Percentiles rank a stretch among this genome's conserved stretches.
phyloP scores from a whole-genome alignment of 352 stramenopile species.

The Phytopythium montanum region DNA sequence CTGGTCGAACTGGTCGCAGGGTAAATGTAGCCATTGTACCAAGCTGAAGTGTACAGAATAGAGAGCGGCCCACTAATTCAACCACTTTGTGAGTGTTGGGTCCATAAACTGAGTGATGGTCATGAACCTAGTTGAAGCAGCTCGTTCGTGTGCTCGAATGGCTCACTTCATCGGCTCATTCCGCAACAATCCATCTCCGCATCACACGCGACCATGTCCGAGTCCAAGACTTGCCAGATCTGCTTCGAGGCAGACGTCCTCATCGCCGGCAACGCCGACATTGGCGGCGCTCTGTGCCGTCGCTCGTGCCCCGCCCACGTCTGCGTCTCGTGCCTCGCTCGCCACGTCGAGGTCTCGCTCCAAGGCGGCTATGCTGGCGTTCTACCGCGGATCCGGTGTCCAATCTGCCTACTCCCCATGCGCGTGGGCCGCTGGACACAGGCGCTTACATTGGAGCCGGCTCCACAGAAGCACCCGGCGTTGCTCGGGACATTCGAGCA shows the following conservation, averaged over 20 bases:
- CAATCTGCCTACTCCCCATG: conserved; percentile 22
- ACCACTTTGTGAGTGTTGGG: too few species aligned
- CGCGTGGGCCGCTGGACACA: conserved; percentile 17
- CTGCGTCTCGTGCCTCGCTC: conserved; percentile 19
- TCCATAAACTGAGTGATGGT: too few species aligned
- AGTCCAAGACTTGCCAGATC: conserved; percentile 24
- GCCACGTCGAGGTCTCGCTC: conserved; percentile 24
- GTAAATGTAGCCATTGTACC: too few species aligned
- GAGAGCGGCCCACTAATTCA: too few species aligned
- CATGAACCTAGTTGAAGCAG: too few species aligned
- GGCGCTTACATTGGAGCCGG: neutral
- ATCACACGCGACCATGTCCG: too few species aligned
- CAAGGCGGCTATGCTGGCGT: conserved; percentile 26
- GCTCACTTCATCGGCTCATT: too few species aligned
- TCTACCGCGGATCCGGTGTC: conserved; percentile 24
- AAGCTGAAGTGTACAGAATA: too few species aligned
- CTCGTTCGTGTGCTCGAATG: too few species aligned
- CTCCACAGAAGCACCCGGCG: neutral
- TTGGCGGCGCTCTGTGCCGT: conserved; percentile 18
- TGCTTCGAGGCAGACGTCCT: conserved; percentile 20
- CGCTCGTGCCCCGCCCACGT: conserved; percentile 15
- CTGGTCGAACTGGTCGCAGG: too few species aligned
- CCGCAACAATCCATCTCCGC: too few species aligned
- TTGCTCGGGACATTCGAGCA: conserved; percentile 11
- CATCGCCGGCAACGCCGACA: neutral